A percentile compares a stretch with the other conserved stretches of the same genome.
phyloP scores from a whole-genome alignment of 129 eudicot genomes.

The Lactuca saligna region DNA sequence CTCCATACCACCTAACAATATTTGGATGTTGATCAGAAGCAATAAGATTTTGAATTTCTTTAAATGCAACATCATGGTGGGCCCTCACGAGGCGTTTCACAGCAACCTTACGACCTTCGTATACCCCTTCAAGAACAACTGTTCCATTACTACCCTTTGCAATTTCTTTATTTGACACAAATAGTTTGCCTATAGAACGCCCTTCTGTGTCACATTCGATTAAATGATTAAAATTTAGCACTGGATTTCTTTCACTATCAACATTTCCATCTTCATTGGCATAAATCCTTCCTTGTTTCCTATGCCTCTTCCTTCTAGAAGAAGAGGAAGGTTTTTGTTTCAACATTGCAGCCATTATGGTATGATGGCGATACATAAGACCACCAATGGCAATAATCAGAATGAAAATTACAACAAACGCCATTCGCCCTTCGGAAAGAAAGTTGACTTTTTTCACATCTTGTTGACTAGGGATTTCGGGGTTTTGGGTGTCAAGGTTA shows the following conservation, averaged over 20 bases:
- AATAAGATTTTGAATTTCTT: constrained; percentile 91
- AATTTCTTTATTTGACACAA: constrained; percentile 72
- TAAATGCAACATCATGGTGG: constrained; percentile 82
- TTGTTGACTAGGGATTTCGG: constrained; percentile 19
- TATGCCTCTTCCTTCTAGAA: constrained; percentile 60
- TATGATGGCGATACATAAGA: constrained; percentile 30
- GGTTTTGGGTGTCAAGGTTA: constrained; percentile 26
- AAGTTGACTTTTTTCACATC: constrained; percentile 28
- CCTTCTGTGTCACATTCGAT: constrained; percentile 41
- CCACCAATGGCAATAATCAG: constrained; percentile 33
- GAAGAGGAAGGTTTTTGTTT: constrained; percentile 28
- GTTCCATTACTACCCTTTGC: constrained; percentile 99
- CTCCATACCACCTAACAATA: constrained; percentile 89
- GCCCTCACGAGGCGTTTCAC: constrained; percentile 95
- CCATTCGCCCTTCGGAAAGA: constrained; percentile 25
- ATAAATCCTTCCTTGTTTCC: constrained; percentile 54
- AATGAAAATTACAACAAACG: constrained; percentile 26
- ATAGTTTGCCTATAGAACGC: constrained; percentile 73
- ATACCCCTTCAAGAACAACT: constrained; percentile 80
- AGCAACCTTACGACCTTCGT: constrained; percentile 93
- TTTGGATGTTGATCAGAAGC: constrained; percentile 90
- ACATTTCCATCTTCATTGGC: constrained; percentile 38
- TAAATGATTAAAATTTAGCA: constrained; percentile 47
- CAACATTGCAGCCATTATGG: constrained; percentile 26
- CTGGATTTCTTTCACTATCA: constrained; percentile 38